phyloP scores from a whole-genome alignment of 1,284 basidiomycete species.

The Lentinula novae-zelandiae region DNA sequence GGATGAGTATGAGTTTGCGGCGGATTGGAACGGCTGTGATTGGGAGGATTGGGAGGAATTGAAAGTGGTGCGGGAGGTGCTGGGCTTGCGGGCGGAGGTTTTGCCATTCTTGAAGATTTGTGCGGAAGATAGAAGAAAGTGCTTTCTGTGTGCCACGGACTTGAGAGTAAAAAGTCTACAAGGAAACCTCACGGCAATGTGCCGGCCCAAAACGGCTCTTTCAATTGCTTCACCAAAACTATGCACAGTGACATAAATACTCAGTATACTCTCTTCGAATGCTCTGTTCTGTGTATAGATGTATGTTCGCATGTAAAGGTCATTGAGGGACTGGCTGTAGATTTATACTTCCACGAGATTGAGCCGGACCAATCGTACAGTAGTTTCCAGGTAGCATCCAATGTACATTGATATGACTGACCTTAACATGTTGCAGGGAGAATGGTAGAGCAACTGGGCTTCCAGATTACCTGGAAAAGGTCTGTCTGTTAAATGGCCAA shows the following conservation, averaged over 20 bases:
- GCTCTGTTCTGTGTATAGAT: no score
- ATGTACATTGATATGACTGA: no score
- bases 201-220: not conserved
- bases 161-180: not conserved
- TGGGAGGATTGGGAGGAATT: slow-evolving; percentile 44
- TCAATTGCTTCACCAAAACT: no score
- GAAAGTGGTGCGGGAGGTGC: slow-evolving; percentile 53
- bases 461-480: no score
- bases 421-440: no score
- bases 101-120: slow-evolving; percentile 20
- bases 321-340: not conserved
- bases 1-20: slow-evolving; percentile 24
- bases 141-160: not conserved
- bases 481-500: no score
- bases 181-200: not conserved
- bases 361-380: not conserved
- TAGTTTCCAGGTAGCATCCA: no score
- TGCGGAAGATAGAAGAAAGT: not conserved
- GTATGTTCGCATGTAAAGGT: no score
- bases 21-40: slow-evolving; percentile 25
- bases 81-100: slow-evolving; percentile 51
- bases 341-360: not conserved
- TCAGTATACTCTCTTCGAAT: not conserved
- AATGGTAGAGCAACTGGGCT: no score
- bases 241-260: no score